A percentile compares a stretch with the other conserved stretches of the same genome.
Evolutionary conservation across 805 yeast genomes (phyloP).

Genomic region (Danielia reshetovae): DNA sequence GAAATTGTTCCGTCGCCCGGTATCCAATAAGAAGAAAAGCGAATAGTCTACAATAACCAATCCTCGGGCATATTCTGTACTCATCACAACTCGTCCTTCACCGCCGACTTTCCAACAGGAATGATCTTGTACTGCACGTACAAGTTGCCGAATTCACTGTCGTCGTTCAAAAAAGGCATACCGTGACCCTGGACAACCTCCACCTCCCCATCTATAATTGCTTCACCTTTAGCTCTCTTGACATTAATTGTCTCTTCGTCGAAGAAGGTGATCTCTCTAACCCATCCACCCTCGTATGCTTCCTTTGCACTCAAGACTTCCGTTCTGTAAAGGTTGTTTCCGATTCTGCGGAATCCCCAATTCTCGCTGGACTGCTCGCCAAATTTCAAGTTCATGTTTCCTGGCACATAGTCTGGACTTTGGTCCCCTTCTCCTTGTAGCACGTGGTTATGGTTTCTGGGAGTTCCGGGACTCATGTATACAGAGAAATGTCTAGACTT

Average conservation of each 20-base stretch:
- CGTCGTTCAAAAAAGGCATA: conserved; percentile 64
- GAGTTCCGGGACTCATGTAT: conserved; percentile 66
- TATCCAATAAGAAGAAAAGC: conserved; percentile 3
- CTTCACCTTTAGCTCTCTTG: conserved; percentile 46
- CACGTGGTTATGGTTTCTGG: conserved; percentile 54
- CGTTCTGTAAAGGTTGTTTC: conserved; percentile 69
- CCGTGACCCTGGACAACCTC: conserved; percentile 75
- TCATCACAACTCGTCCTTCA: conserved; percentile 15
- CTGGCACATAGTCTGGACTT: conserved; percentile 77
- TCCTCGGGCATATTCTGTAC: background rate
- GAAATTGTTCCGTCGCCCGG: conserved; percentile 1
- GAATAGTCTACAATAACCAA: conserved; percentile 2
- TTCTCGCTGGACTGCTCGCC: conserved; percentile 53
- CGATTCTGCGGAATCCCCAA: conserved; percentile 84
- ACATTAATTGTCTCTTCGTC: conserved; percentile 50
- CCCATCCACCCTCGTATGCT: conserved; percentile 80
- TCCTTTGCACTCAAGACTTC: conserved; percentile 73
- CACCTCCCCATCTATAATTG: conserved; percentile 62
- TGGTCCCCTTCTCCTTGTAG: conserved; percentile 79
- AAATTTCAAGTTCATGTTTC: conserved; percentile 66
- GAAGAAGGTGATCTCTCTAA: conserved; percentile 58
- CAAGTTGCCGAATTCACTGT: conserved; percentile 33
- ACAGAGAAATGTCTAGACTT: conserved; percentile 55
- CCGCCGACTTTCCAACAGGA: conserved; percentile 8
- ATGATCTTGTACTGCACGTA: conserved; percentile 18